Percentiles rank a stretch among this genome's conserved stretches.
These are phyloP conservation scores for Plasmopara halstedii DNA, from an alignment of 352 stramenopile species.

Conservation along the genomic window DNA sequence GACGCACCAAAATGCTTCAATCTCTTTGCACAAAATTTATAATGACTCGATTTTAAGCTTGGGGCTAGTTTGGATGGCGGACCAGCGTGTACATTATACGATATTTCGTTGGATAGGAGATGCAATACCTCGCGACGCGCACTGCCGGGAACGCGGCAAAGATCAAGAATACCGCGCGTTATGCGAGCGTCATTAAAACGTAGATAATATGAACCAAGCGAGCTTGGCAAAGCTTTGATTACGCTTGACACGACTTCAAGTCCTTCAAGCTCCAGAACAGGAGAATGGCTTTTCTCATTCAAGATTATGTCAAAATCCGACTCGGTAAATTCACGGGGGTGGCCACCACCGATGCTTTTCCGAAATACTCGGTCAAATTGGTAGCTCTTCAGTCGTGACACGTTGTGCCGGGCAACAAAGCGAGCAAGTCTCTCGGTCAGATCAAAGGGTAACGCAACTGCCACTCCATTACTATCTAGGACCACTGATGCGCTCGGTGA, in stretches of 20 bases:
- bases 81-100: conserved; percentile 51
- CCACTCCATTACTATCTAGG: conserved; percentile 71
- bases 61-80: conserved; percentile 46
- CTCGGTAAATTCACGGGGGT: conserved; percentile 75
- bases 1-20: conserved; percentile 53
- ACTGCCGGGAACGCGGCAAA: conserved; percentile 44
- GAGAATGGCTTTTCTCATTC: conserved; percentile 56
- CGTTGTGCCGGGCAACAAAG: conserved; percentile 75
- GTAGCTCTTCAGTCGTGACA: conserved; percentile 75
- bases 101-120: conserved; percentile 71
- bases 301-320: conserved; percentile 83
- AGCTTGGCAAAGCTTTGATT: conserved; percentile 47
- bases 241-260: conserved; percentile 73
- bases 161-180: conserved; percentile 57
- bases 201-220: conserved; percentile 70
- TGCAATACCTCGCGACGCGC: conserved; percentile 65
- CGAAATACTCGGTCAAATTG: conserved; percentile 83
- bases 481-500: conserved; percentile 54
- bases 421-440: conserved; percentile 75
- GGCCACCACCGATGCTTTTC: conserved; percentile 59
- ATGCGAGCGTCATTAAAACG: conserved; percentile 73
- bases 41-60: conserved; percentile 57
- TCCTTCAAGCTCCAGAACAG: conserved; percentile 70
- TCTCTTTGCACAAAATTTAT: conserved; percentile 68
- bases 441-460: conserved; percentile 77